phyloP scores from a whole-genome alignment of 129 eudicot genomes.

The Ambrosia artemisiifolia region DNA sequence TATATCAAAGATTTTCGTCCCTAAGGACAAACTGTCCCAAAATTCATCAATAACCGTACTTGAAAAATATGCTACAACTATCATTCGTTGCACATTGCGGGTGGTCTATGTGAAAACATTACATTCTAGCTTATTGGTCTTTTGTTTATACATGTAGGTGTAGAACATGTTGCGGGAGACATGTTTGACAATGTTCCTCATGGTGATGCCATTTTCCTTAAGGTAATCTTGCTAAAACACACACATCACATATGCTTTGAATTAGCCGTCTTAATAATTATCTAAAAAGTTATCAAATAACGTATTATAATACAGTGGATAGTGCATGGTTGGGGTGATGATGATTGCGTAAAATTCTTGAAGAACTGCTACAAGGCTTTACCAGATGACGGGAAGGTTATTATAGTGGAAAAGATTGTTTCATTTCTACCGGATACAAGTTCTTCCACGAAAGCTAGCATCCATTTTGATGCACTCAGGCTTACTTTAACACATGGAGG shows the following conservation, averaged over 20 bases:
- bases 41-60: too few relatives aligned
- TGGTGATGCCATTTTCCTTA: not conserved
- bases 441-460: not conserved
- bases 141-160: not conserved
- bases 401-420: not conserved
- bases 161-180: slow-evolving; percentile 1
- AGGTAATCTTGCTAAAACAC: not conserved
- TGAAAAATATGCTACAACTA: too few relatives aligned
- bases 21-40: too few relatives aligned
- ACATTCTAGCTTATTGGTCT: not conserved
- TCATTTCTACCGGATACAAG: not conserved
- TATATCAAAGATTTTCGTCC: too few relatives aligned
- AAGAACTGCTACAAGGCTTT: slow-evolving; percentile 9
- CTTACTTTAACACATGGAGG: not conserved
- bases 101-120: not conserved
- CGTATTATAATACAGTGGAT: not conserved
- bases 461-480: not conserved
- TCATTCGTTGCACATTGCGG: too few relatives aligned
- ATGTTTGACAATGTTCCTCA: not conserved
- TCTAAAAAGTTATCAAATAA: not conserved
- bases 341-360: not conserved
- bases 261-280: not conserved
- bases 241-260: not conserved
- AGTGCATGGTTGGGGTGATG: not conserved
- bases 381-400: slow-evolving; percentile 1